phyloP scores from a whole-genome alignment of 2,329 filamentous ascomycete genomes.

The Arthrobotrys pseudoclavata region DNA sequence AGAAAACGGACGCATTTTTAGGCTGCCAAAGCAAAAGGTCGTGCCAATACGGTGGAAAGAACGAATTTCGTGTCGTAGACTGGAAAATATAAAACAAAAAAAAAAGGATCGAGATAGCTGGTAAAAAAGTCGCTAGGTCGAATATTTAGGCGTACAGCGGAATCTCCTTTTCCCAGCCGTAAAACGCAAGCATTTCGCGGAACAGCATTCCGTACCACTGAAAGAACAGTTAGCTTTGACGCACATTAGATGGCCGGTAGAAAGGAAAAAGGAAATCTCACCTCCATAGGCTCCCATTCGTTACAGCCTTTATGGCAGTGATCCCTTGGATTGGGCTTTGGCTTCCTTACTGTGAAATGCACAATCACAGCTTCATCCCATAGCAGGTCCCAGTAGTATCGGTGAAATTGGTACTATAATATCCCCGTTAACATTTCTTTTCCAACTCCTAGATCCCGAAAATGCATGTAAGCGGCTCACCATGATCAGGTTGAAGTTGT shows the following conservation, averaged over 20 bases:
- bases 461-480: constrained; percentile 39
- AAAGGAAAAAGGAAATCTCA: constrained; percentile 31
- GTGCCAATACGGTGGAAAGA: constrained; percentile 10
- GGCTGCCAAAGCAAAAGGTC: constrained; percentile 29
- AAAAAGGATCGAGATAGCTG: constrained; percentile 1
- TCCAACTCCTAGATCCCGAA: neutral
- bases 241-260: neutral
- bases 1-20: constrained; percentile 29
- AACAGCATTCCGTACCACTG: constrained; percentile 69
- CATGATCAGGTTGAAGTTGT: constrained; percentile 64
- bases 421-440: constrained; percentile 19
- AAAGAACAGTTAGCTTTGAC: constrained; percentile 21
- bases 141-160: constrained; percentile 59
- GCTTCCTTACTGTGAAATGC: constrained; percentile 63
- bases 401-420: constrained; percentile 63
- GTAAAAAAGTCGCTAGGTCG: constrained; percentile 24
- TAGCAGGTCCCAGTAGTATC: constrained; percentile 62
- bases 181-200: constrained; percentile 63
- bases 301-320: constrained; percentile 63
- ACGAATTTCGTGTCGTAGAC: constrained; percentile 27
- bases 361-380: constrained; percentile 64
- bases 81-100: neutral
- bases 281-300: constrained; percentile 63
- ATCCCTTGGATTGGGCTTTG: constrained; percentile 60
- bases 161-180: constrained; percentile 63